Conservation (phyloP, 129 eudicot genomes). For the carrot (Daucus carota) region DH1_v3.0 NC_030385.2:38338001-38338500, state of each 20-base stretch:
- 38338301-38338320: slow-evolving; percentile 87
- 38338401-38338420: neutral
- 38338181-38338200: slow-evolving; percentile 73
- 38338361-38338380: slow-evolving; percentile 62
- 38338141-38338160: slow-evolving; percentile 64
- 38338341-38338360: slow-evolving; percentile 95
- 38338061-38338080: slow-evolving; percentile 49
- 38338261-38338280: slow-evolving; percentile 69
- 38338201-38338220: slow-evolving; percentile 81
- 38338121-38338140: slow-evolving; percentile 74
- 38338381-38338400: slow-evolving; percentile 68
- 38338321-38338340: slow-evolving; percentile 82
- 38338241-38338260: slow-evolving; percentile 63
- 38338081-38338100: slow-evolving; percentile 46
- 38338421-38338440: neutral
- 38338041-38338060: slow-evolving; percentile 54
- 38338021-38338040: slow-evolving; percentile 18
- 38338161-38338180: slow-evolving; percentile 60
- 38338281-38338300: slow-evolving; percentile 80
- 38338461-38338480: slow-evolving; percentile 11
- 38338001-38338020: slow-evolving; percentile 13
- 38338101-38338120: slow-evolving; percentile 80
- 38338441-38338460: neutral
- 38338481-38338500: slow-evolving; percentile 94
- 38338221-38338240: slow-evolving; percentile 77